Evolutionary conservation across 345 rosid species (phyloP), one percentile per base, ranked within the genome.

Genomic region (Citrus medica): DNA sequence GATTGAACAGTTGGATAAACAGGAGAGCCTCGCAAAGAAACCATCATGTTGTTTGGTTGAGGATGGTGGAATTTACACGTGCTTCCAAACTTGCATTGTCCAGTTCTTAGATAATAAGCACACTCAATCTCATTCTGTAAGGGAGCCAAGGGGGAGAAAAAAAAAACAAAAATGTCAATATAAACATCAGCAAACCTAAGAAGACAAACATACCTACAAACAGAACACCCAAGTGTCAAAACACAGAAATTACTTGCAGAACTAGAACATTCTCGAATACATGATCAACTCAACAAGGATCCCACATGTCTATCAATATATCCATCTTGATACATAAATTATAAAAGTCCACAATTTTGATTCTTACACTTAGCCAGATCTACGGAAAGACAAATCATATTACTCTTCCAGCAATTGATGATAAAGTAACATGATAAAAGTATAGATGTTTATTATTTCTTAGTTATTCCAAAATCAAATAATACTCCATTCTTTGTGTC

Each of bases 11-110:
- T 79, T 73, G 92, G 88, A 87, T 94, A 92, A 69, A 86, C 90
- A 75, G 96, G 89, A 69, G 98, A 92, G 60, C 93, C 92, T 46
- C 86, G 90, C 76, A 89, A 66, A 21, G 95, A 82, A 75, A 94
- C 93, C 94, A 93, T 90, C 90, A 92, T 83, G 83, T 89, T 92
- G 74, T 88, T 82, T 85, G 96, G 94, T 83, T 90, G 99, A 83
- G 92, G 98, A 84, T 95, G 99, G 77, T 97, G 98, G 84, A 90
- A 97, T 84, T 94, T 97, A 87, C 99, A 97, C 72, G 98, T 94
- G 60, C 81, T 86, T 71, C 96, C 98, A 79, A 92, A 97, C 86
- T 94, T 97, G 90, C 99, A 97, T 58, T 92, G 97, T 71, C 98
- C 99, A 9, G 98, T 97, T 89, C 96, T 93, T 83, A 94, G 85